These are phyloP conservation scores for Daedaleopsis sinensis DNA, from an alignment of 768 basidiomycete genomes.

Conservation along the genomic window DNA sequence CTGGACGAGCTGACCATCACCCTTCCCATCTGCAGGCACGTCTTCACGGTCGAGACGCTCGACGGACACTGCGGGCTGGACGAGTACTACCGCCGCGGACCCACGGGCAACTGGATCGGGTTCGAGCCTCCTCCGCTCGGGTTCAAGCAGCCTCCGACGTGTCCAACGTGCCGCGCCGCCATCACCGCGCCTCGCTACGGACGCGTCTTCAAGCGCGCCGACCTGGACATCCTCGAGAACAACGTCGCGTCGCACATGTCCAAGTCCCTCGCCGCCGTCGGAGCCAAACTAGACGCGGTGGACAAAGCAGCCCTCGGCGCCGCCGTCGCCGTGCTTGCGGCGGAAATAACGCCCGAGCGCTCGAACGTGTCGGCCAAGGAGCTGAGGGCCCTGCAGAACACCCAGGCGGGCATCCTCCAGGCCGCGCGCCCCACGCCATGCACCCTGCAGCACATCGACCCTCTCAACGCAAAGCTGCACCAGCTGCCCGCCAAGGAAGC, in stretches of 20 bases:
- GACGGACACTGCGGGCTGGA: conserved; percentile 59
- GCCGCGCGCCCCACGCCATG: conserved; percentile 26
- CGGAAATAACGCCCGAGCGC: not conserved
- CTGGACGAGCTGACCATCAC: conserved; percentile 61
- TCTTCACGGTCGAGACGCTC: conserved; percentile 72
- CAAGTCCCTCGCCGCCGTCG: conserved; percentile 38
- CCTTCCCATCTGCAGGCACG: conserved; percentile 60
- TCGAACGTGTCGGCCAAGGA: conserved; percentile 1
- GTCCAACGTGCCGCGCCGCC: conserved; percentile 62
- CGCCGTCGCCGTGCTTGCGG: conserved; percentile 7
- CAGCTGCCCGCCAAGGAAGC: conserved; percentile 35
- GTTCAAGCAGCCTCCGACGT: conserved; percentile 50
- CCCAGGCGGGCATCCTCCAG: conserved; percentile 21
- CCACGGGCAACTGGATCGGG: conserved; percentile 45
- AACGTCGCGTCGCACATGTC: conserved; percentile 61
- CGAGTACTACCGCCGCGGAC: conserved; percentile 48
- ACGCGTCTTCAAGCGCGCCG: conserved; percentile 60
- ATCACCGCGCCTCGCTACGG: conserved; percentile 65
- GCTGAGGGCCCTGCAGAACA: conserved; percentile 12
- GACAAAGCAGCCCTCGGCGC: conserved; percentile 20
- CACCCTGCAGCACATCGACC: conserved; percentile 32
- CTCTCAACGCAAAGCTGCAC: conserved; percentile 28
- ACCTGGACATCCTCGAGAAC: conserved; percentile 65
- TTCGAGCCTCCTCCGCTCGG: conserved; percentile 44
- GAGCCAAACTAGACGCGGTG: conserved; percentile 33